Conservation (phyloP, 2,329 filamentous ascomycete species). For the Westerdykella aurantiaca region DNA sequence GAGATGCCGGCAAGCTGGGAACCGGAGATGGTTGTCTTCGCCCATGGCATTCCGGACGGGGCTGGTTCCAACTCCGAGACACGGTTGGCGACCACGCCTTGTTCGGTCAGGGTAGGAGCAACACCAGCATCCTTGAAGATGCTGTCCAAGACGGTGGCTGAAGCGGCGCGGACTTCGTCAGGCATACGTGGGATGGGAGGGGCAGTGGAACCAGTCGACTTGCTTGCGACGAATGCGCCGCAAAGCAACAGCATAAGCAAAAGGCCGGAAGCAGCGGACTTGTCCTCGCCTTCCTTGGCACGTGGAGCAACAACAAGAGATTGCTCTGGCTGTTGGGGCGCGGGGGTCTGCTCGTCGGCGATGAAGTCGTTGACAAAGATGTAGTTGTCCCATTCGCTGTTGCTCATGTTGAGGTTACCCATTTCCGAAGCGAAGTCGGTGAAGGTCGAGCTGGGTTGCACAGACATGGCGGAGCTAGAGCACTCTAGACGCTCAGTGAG, state of each 20-base stretch:
- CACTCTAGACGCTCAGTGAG: constrained; percentile 67
- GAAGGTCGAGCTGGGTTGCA: constrained; percentile 57
- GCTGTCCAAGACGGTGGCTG: constrained; percentile 70
- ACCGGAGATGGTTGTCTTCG: constrained; percentile 33
- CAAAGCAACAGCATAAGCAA: constrained; percentile 95
- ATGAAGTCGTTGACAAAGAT: constrained; percentile 68
- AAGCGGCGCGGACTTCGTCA: constrained; percentile 73
- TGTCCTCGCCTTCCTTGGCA: constrained; percentile 43
- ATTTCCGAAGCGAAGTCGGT: constrained; percentile 71
- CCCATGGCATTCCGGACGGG: constrained; percentile 34
- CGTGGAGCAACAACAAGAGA: constrained; percentile 39
- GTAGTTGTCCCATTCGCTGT: constrained; percentile 72
- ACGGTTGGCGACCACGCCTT: constrained; percentile 49
- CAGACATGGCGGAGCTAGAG: constrained; percentile 41
- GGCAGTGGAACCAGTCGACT: constrained; percentile 63
- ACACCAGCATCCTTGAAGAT: constrained; percentile 77
- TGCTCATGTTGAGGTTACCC: constrained; percentile 75
- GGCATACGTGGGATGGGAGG: constrained; percentile 71
- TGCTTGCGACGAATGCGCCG: constrained; percentile 91
- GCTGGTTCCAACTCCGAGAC: constrained; percentile 37
- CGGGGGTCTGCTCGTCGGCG: constrained; percentile 46
- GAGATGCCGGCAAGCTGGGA: constrained; percentile 34
- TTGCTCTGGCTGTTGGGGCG: constrained; percentile 34
- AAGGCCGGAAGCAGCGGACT: constrained; percentile 70
- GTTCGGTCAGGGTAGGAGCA: constrained; percentile 32